Evolutionary conservation across 2,329 filamentous ascomycete species (phyloP), one percentile per base, ranked within the genome.

Genomic region (Lithohypha guttulata): DNA sequence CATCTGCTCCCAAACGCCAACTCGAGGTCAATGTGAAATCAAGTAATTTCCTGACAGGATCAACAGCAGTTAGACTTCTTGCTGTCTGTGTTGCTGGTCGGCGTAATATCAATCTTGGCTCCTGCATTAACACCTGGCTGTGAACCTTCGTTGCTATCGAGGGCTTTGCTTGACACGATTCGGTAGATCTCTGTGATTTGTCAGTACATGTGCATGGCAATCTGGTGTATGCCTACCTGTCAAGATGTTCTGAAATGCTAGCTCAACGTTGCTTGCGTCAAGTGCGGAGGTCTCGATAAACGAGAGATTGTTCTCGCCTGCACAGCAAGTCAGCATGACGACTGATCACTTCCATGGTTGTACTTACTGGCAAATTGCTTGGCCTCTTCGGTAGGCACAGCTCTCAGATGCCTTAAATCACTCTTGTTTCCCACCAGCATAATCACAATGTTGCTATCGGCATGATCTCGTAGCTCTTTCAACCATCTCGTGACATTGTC

Each of bases 371-470:
- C 91, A 77, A 98, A 98, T 48, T 84, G 75, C 69, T 96, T 98
- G 54, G 89, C 91, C 66, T 96, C 89, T 60, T 98, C 91, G 45
- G 91, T 98, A 36, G 91, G 86, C 52, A 98, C 91, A 51, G 91
- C 91, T 62, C 91, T 78, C 59, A 98, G 73, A 68, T 98, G 91
- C 66, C 87, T 84, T 81, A 96, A 82, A 93, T 98, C 91, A 65
- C 87, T 96, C 82, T 98, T 98, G 79, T 98, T 98, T 64, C 91
- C 91, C 41, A 96, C 91, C 57, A 98, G 72, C 91, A 98, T 98
- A 62, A 98, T 98, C 56, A 98, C 87, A 57, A 96, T 95, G 70
- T 96, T 96, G 56, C 86, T 87, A 63, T 98, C 91, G 54, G 91
- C 91, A 65, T 98, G 87, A 60, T 95, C 91, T 56, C 91, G 79